phyloP scores from a whole-genome alignment of 2,329 filamentous ascomycete species.

The Talaromyces sp. region DNA sequence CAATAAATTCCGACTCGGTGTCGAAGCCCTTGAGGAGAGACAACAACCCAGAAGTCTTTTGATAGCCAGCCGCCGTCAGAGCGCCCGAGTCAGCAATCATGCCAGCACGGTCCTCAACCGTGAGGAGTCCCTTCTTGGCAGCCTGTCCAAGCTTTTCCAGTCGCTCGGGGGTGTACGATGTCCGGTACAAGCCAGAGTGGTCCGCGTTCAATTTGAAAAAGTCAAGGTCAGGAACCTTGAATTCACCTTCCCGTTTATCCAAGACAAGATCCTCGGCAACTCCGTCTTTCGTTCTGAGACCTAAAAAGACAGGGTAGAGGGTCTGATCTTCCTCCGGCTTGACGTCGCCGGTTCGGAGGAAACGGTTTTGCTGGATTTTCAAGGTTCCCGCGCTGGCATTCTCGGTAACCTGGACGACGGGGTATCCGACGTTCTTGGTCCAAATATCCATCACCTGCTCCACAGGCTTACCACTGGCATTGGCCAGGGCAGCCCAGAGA shows the following conservation, averaged over 20 bases:
- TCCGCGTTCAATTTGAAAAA: constrained; percentile 98
- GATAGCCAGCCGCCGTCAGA: constrained; percentile 81
- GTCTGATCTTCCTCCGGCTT: constrained; percentile 88
- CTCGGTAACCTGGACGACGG: constrained; percentile 81
- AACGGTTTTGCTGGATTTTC: constrained; percentile 88
- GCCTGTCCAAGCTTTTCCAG: constrained; percentile 82
- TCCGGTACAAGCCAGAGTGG: constrained; percentile 87
- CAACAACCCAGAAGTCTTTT: constrained; percentile 84
- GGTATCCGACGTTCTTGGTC: constrained; percentile 95
- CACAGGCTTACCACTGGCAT: constrained; percentile 86
- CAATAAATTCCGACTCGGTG: constrained; percentile 77
- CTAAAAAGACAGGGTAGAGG: constrained; percentile 84
- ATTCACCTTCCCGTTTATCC: constrained; percentile 64
- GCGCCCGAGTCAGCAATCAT: constrained; percentile 93
- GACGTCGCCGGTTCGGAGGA: constrained; percentile 85
- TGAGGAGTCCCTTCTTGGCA: constrained; percentile 71
- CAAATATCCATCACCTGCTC: constrained; percentile 88
- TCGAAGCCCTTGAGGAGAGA: constrained; percentile 80
- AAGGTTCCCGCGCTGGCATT: constrained; percentile 65
- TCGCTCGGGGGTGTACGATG: constrained; percentile 76
- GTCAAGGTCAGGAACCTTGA: constrained; percentile 71
- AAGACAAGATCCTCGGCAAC: constrained; percentile 72
- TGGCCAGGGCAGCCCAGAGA: constrained; percentile 79
- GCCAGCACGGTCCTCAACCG: constrained; percentile 84
- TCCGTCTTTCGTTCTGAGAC: constrained; percentile 76